Evolutionary conservation across 768 basidiomycete species (phyloP).

Genomic region (Sarcomyxa edulis): DNA sequence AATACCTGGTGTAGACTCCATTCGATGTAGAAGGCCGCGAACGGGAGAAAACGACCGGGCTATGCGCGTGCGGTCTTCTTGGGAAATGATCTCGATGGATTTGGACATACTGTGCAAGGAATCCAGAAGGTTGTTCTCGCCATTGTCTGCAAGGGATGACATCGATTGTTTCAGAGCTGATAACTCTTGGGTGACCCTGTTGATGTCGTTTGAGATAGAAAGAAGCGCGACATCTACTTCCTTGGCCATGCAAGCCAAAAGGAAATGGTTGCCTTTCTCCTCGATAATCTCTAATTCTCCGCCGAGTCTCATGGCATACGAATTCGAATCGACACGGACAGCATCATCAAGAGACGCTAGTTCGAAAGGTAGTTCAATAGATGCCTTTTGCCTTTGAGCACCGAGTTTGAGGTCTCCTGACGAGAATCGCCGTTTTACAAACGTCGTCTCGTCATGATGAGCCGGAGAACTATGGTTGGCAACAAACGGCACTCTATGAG

Average conservation of each 20-base stretch:
- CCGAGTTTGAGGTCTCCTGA: slow-evolving; percentile 31
- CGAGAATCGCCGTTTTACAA: slow-evolving; percentile 29
- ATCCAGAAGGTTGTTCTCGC: slow-evolving; percentile 24
- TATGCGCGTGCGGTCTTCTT: slow-evolving; percentile 30
- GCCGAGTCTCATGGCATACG: slow-evolving; percentile 57
- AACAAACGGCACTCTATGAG: slow-evolving; percentile 55
- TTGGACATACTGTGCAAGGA: slow-evolving; percentile 30
- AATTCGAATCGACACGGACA: slow-evolving; percentile 66
- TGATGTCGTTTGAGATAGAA: slow-evolving; percentile 31
- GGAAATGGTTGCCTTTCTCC: slow-evolving; percentile 41
- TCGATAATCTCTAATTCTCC: slow-evolving; percentile 48
- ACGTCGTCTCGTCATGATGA: slow-evolving; percentile 7
- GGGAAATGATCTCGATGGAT: slow-evolving; percentile 28
- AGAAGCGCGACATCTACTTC: slow-evolving; percentile 41
- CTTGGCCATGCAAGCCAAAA: slow-evolving; percentile 48
- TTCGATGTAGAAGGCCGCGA: slow-evolving; percentile 46
- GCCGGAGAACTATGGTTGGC: slow-evolving; percentile 22
- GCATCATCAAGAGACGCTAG: slow-evolving; percentile 53
- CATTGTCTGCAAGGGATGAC: slow-evolving; percentile 17
- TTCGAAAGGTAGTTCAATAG: slow-evolving; percentile 49
- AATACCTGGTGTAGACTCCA: slow-evolving; percentile 44
- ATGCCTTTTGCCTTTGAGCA: slow-evolving; percentile 21
- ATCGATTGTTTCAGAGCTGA: slow-evolving; percentile 30
- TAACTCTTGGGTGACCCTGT: slow-evolving; percentile 33
- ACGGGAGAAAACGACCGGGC: slow-evolving; percentile 46